These are phyloP conservation scores for Mortierella sp. DNA, from an alignment of 371 early-diverging fungal genomes.

Conservation along the genomic window DNA sequence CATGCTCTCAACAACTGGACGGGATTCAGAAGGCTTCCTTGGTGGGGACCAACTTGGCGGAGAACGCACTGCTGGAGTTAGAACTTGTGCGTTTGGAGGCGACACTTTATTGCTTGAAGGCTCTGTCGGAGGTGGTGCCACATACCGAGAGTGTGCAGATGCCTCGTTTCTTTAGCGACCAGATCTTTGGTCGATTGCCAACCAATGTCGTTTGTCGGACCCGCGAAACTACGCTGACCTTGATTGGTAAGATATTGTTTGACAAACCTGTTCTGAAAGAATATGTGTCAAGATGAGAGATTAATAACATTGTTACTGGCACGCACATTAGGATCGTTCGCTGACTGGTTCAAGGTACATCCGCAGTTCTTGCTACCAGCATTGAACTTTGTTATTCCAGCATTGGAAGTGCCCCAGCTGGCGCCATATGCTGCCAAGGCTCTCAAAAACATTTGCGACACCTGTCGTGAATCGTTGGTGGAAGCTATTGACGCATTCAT, in stretches of 20 bases:
- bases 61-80: constrained; percentile 20
- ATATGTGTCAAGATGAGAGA: not conserved
- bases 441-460: constrained; percentile 82
- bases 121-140: constrained; percentile 80
- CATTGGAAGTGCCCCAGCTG: constrained; percentile 70
- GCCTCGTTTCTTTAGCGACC: constrained; percentile 71
- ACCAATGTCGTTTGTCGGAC: constrained; percentile 58
- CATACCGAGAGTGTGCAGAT: constrained; percentile 67
- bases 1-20: constrained; percentile 63
- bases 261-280: not conserved
- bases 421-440: constrained; percentile 77
- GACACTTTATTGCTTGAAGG: constrained; percentile 74
- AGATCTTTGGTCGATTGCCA: constrained; percentile 68
- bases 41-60: constrained; percentile 42
- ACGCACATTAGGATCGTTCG: constrained; percentile 69
- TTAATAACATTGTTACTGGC: not conserved
- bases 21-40: constrained; percentile 47
- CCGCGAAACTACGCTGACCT: constrained; percentile 63
- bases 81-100: constrained; percentile 65
- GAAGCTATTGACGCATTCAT: constrained; percentile 74
- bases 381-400: constrained; percentile 78
- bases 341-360: constrained; percentile 81
- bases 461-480: constrained; percentile 76
- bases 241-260: constrained; percentile 63
- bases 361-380: constrained; percentile 71